Evolutionary conservation across 805 yeast species (phyloP), one percentile per base, ranked within the genome.

Genomic region (Zygotorulaspora danielsina): DNA sequence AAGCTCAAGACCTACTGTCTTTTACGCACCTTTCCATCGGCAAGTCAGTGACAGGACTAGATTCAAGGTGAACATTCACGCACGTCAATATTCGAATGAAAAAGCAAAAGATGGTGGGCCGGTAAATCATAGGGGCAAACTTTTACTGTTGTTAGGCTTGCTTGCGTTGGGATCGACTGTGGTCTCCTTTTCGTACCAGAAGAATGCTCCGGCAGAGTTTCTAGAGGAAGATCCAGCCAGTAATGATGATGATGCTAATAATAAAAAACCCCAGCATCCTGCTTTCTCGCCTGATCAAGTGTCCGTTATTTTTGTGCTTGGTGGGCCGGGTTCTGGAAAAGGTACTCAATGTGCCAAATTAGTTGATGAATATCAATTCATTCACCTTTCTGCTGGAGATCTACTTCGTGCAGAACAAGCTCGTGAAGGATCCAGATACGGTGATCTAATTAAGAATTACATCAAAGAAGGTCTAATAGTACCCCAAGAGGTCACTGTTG

Each of bases 281-380:
- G 78, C 82, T 0, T 84, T 84, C 58, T 65, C 73, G 7, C 72
- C 73, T 2, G 77, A 78, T 27, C 80, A 85, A 40, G 79, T 84
- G 19, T 78, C 84, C 19, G 95, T 90, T 4, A 73, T 89, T 19
- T 90, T 86, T 62, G 96, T 90, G 13, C 75, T 90, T 21, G 98
- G 98, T 31, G 97, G 97, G 3, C 97, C 97, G 4, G 97, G 97
- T 15, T 85, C 95, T 19, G 97, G 98, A 31, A 93, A 93, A 61
- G 97, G 98, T 41, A 90, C 98, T 1, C 98, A 90, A 65, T 86
- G 97, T 69, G 82, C 81, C 21, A 84, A 78, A 57, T 72, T 90
- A 41, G 97, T 90, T 31, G 65, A 73, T 15, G 85, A 88, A 53
- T 83, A 76, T 59, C 79, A 81, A 12, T 93, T 89, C 63, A 81